Percentiles rank a stretch among this genome's conserved stretches.
These are phyloP conservation scores for Rosa multiflora DNA, from an alignment of 306 rosid species.

Conservation along the genomic window DNA sequence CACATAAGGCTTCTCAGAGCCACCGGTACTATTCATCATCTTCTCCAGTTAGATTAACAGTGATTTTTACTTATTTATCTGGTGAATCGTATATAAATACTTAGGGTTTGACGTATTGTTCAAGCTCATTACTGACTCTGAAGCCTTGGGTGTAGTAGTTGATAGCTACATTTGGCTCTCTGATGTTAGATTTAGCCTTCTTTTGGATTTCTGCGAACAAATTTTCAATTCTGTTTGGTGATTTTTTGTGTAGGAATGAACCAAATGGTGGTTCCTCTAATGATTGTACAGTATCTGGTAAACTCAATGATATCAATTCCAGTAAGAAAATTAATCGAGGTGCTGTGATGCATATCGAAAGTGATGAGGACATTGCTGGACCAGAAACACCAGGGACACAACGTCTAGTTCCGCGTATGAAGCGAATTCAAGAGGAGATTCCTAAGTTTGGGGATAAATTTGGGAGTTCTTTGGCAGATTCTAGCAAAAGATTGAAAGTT, in stretches of 20 bases:
- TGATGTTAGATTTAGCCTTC: background rate
- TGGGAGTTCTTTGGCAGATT: slow-evolving; percentile 33
- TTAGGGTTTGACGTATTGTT: background rate
- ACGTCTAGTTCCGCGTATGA: slow-evolving; percentile 50
- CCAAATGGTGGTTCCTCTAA: slow-evolving; percentile 31
- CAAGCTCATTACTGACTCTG: background rate
- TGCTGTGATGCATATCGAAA: slow-evolving; percentile 27
- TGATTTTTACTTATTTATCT: slow-evolving; percentile 19
- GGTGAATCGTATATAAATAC: background rate
- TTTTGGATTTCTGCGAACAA: background rate
- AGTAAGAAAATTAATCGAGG: slow-evolving; percentile 30
- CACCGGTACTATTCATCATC: slow-evolving; percentile 38
- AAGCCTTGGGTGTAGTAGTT: background rate
- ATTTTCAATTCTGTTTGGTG: background rate
- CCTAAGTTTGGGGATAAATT: slow-evolving; percentile 36
- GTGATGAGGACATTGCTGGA: slow-evolving; percentile 42
- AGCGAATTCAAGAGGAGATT: slow-evolving; percentile 58
- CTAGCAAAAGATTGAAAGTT: slow-evolving; percentile 63
- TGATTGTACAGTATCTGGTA: slow-evolving; percentile 23
- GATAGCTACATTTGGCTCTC: background rate
- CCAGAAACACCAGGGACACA: slow-evolving; percentile 85
- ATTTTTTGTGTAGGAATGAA: slow-evolving; percentile 44
- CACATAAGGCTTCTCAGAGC: slow-evolving; percentile 35
- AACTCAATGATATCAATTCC: slow-evolving; percentile 23
- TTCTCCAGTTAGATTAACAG: background rate